A percentile compares a stretch with the other conserved stretches of the same genome.
Evolutionary conservation across 1,139 yeast genomes (phyloP).

Genomic region (Nakaseomyces delphensis): DNA sequence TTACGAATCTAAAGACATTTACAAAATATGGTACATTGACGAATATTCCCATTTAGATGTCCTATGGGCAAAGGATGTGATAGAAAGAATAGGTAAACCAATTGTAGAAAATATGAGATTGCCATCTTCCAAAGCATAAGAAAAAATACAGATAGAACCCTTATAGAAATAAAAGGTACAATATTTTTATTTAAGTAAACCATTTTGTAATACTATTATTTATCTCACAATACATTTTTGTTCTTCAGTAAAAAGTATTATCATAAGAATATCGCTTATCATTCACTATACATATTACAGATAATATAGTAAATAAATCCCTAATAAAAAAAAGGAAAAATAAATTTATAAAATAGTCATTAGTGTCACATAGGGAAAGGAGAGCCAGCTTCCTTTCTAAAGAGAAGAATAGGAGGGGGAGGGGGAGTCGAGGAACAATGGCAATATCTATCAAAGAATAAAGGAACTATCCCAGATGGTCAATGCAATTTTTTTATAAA

Average conservation of each 20-base stretch:
- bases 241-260: background rate
- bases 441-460: slow-evolving; percentile 5
- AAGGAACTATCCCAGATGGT: background rate
- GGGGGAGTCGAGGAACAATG: background rate
- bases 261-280: background rate
- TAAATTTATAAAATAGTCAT: background rate
- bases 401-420: background rate
- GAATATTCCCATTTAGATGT: slow-evolving; percentile 85
- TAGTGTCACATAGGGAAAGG: slow-evolving; percentile 3
- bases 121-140: background rate
- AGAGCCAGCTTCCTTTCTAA: slow-evolving; percentile 4
- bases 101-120: slow-evolving; percentile 26
- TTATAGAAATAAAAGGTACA: too few species aligned
- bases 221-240: background rate
- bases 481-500: background rate
- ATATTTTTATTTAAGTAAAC: background rate
- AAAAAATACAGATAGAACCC: background rate
- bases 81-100: slow-evolving; percentile 43
- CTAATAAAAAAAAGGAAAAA: background rate
- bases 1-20: slow-evolving; percentile 40
- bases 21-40: slow-evolving; percentile 39
- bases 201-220: background rate
- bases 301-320: background rate
- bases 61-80: slow-evolving; percentile 76
- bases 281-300: background rate